Base-by-base conservation (phyloP, 352 stramenopile species). In the Elongisporangium prolatum region DNA sequence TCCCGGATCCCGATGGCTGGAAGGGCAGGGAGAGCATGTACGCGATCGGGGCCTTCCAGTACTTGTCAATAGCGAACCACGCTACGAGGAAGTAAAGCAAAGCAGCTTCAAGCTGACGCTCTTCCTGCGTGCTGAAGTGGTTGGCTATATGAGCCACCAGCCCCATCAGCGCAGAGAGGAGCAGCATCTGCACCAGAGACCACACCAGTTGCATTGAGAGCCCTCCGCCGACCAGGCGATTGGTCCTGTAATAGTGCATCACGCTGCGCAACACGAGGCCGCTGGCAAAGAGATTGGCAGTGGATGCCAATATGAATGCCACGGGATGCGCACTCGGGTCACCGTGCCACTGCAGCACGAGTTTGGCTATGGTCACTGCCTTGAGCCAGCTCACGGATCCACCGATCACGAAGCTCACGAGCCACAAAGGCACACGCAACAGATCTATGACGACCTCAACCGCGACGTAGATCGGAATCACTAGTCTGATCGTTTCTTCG, bases 361-460 rank as follows among this genome's bases (percentile, higher is more conserved):
- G 68, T 52, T 83, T 86, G 24, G 77, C 66, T 55, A 84, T 87
- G 58, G 72, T 88, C 56, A 88, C 67, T 56, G 81, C 75, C 67
- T 91, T 91, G 52, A 89, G 62, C 81, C 81, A 91, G 58, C 79
- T 82, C 50, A 91, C 79, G 56, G 68, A 61, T n/a, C 89, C 61
- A 18, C 77, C 76, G 21, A 84, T 59, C 17, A 79, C 48, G n/a
- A 72, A 68, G 57, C 84, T 75, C 18, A 91, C 61, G 17, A 86
- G 21, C 16, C 66, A 49, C 22, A 71, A 55, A 5, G 81, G 81
- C 9, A 91, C 56, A 18, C 49, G 54, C 10, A 91, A 50, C 14
- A 69, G 52, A 7, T 71, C 74, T 11, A 86, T 56, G 16, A 69
- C 60, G 24, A 75, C 38, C 60, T 77, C 74, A 13, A 88, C 71